Conservation (phyloP, 345 rosid genomes). For the Gossypium anomalum region DNA sequence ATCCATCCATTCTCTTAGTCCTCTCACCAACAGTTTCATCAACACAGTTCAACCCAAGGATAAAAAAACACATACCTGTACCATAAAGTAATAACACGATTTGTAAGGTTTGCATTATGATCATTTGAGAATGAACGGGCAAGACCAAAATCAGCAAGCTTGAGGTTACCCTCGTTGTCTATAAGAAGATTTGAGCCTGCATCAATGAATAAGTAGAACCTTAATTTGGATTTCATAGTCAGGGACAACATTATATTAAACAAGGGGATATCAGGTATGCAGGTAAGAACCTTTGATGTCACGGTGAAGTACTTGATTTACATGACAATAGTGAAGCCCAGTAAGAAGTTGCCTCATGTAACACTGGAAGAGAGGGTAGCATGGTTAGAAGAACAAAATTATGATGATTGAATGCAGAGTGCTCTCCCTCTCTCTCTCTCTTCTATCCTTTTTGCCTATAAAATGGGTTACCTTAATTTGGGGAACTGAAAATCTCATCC, state of each 20-base stretch:
- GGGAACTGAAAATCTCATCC: constrained; percentile 83
- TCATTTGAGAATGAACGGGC: constrained; percentile 82
- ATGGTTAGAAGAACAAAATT: background rate
- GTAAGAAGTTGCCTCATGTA: constrained; percentile 97
- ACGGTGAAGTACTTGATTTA: constrained; percentile 94
- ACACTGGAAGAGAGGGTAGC: constrained; percentile 45
- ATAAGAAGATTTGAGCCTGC: constrained; percentile 97
- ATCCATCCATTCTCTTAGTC: too few species aligned
- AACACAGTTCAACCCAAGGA: background rate
- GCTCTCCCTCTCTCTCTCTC: background rate
- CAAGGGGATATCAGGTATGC: background rate
- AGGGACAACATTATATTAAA: background rate
- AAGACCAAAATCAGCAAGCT: constrained; percentile 95
- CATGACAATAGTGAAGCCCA: constrained; percentile 93
- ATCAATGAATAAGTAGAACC: constrained; percentile 15
- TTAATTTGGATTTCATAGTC: background rate
- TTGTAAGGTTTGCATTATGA: constrained; percentile 70
- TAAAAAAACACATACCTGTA: constrained; percentile 54
- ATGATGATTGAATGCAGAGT: background rate
- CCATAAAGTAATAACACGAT: constrained; percentile 93
- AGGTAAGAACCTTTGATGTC: constrained; percentile 75
- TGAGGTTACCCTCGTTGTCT: constrained; percentile 85
- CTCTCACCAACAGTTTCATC: too few species aligned
- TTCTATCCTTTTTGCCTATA: background rate
- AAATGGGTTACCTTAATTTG: constrained; percentile 71